phyloP scores from a whole-genome alignment of 2,329 filamentous ascomycete species.

The Ceratocystiopsis minuta region DNA sequence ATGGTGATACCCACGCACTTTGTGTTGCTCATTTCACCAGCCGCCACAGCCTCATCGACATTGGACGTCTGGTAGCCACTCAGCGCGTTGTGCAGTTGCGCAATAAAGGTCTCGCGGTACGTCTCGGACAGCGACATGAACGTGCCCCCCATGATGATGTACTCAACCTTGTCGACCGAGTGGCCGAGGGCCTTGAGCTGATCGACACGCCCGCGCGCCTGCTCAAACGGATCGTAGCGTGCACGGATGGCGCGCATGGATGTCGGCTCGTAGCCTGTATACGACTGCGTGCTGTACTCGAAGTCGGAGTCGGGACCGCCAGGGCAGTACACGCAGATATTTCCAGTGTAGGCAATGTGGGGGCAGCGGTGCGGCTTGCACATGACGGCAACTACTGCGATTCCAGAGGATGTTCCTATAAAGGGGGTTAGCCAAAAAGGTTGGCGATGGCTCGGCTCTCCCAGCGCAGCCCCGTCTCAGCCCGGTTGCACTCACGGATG shows the following conservation, averaged over 20 bases:
- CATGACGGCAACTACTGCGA: slow-evolving; percentile 97
- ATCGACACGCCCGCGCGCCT: slow-evolving; percentile 86
- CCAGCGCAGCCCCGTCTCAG: no score
- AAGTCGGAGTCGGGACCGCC: slow-evolving; percentile 97
- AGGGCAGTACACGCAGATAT: slow-evolving; percentile 97
- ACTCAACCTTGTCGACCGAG: slow-evolving; percentile 97
- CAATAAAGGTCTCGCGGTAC: slow-evolving; percentile 86
- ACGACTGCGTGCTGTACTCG: slow-evolving; percentile 97
- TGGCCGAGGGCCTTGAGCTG: slow-evolving; percentile 92
- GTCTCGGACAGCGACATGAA: slow-evolving; percentile 91
- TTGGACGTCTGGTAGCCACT: slow-evolving; percentile 89
- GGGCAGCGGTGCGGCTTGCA: slow-evolving; percentile 97
- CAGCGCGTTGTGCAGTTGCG: slow-evolving; percentile 88
- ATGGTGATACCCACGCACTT: slow-evolving; percentile 99
- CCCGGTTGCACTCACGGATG: slow-evolving; percentile 33
- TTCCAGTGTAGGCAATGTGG: slow-evolving; percentile 95
- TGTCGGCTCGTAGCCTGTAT: slow-evolving; percentile 95
- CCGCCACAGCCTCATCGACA: slow-evolving; percentile 87
- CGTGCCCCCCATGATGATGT: slow-evolving; percentile 98
- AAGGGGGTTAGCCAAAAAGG: no score
- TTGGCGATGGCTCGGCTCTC: no score
- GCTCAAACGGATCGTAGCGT: slow-evolving; percentile 93
- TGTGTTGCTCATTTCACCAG: slow-evolving; percentile 88
- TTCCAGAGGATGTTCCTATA: slow-evolving; percentile 40
- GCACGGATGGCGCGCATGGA: slow-evolving; percentile 97